Base-by-base conservation (phyloP, 768 basidiomycete genomes). In the Calocera cornea region DNA sequence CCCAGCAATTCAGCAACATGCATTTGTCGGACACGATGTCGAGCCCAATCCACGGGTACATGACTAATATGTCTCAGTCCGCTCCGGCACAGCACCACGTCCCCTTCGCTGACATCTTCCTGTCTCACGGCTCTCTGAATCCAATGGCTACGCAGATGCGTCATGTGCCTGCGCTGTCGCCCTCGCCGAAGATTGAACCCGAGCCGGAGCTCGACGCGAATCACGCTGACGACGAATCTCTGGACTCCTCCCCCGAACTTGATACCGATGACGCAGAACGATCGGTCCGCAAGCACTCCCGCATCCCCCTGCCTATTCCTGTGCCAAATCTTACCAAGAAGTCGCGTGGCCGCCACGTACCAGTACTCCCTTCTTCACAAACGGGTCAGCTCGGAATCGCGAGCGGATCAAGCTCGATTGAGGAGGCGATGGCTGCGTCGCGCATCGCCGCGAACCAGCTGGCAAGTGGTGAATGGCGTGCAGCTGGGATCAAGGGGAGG, bases 281-380 rank as follows among this genome's bases (percentile, higher is more conserved):
- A 68, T 22, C 66, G 27, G 54, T 50, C 19, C 34, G 33, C 38
- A 41, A 54, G 19, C 66, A 44, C n/a, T 50, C 69, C n/a, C 68
- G 67, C 36, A 65, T 68, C 40, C 69, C 68, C 1, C 64, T 79
- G 22, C 88, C 88, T 27, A 80, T 86, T 31, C 88, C 88, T 14
- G 87, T 89, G 44, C 88, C 88, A 38, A 87, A 88, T 75, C 74
- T 90, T 69, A 90, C 86, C 50, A 90, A 90, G 80, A 89, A 88
- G 78, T 87, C 86, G 71, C 84, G 89, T 65, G 89, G 89, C 14
- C 83, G 89, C 40, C 82, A 87, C 68, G 89, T 90, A 24, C 89
- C 88, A 2, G 22, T 22, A n/a, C 41, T 11, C 68, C 68, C 12
- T 47, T 54, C 14, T 29, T 65, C 34, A 66, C 65, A 50, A 44